A percentile compares a stretch with the other conserved stretches of the same genome.
Evolutionary conservation across 176 grass and related monocot species (phyloP).

Genomic region (Lolium multiflorum): DNA sequence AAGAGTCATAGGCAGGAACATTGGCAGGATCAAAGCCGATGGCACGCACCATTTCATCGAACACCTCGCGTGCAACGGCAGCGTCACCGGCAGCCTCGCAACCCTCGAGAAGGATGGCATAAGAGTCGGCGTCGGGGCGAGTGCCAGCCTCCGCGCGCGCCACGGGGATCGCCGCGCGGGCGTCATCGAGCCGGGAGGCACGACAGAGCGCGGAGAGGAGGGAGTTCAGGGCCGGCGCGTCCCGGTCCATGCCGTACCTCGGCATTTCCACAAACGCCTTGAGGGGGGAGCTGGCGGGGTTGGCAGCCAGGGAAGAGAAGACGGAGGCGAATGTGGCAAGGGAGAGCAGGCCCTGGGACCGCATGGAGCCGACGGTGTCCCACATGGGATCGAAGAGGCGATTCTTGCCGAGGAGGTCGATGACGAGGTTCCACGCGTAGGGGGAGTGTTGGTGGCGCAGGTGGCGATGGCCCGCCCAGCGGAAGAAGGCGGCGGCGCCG

Average conservation of each 20-base stretch:
- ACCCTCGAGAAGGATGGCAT: constrained; percentile 83
- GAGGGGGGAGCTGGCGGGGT: constrained; percentile 43
- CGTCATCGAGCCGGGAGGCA: constrained; percentile 62
- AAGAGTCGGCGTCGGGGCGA: constrained; percentile 72
- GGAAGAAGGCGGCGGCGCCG: constrained; percentile 73
- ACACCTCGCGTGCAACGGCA: constrained; percentile 66
- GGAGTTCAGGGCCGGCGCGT: constrained; percentile 74
- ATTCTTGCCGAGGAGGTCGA: constrained; percentile 91
- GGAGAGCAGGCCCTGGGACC: constrained; percentile 61
- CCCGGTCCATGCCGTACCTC: constrained; percentile 52
- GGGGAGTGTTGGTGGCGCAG: constrained; percentile 67
- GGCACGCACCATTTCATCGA: constrained; percentile 70
- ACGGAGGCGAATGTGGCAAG: constrained; percentile 81
- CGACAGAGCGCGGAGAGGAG: constrained; percentile 82
- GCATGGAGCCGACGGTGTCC: constrained; percentile 76
- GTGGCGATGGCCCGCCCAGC: constrained; percentile 73
- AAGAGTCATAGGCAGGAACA: constrained; percentile 76
- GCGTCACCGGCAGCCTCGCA: constrained; percentile 66
- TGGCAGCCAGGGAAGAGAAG: constrained; percentile 67
- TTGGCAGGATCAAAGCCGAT: constrained; percentile 65
- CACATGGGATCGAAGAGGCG: constrained; percentile 70
- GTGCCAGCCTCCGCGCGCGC: constrained; percentile 35
- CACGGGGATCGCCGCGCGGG: constrained; percentile 55
- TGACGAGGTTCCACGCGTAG: constrained; percentile 92
- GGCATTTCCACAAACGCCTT: constrained; percentile 66